A percentile compares a stretch with the other conserved stretches of the same genome.
These are phyloP conservation scores for Ustilago crameri DNA, from an alignment of 1,284 basidiomycete species.

Conservation along the genomic window DNA sequence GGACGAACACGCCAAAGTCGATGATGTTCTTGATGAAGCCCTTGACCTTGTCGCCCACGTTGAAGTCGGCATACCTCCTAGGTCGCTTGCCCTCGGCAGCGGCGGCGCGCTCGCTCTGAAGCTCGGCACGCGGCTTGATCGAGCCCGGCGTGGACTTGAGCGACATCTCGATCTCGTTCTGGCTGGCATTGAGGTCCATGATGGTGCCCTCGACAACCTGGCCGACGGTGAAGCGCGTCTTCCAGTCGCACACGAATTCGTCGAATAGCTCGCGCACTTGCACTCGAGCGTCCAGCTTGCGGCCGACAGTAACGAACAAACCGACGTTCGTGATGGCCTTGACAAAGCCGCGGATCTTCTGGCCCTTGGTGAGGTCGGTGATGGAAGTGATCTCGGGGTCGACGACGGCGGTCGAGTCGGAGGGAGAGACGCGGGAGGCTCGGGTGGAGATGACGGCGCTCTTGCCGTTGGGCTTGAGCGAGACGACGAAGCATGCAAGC, in stretches of 20 bases:
- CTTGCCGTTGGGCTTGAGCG: slow-evolving; percentile 71
- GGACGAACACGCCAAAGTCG: slow-evolving; percentile 90
- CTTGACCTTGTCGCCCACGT: slow-evolving; percentile 68
- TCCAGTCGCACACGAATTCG: slow-evolving; percentile 93
- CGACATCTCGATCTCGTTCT: slow-evolving; percentile 86
- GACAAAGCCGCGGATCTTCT: slow-evolving; percentile 82
- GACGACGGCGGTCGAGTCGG: slow-evolving; percentile 12
- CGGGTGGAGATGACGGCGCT: slow-evolving; percentile 36
- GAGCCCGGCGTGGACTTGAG: slow-evolving; percentile 72
- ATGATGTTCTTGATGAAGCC: slow-evolving; percentile 73
- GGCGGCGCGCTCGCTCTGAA: slow-evolving; percentile 18
- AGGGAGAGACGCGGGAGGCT: slow-evolving; percentile 28
- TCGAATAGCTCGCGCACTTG: slow-evolving; percentile 85
- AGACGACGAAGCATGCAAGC: slow-evolving; percentile 78
- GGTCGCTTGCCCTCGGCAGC: slow-evolving; percentile 24
- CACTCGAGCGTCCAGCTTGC: slow-evolving; percentile 84
- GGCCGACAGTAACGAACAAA: slow-evolving; percentile 87
- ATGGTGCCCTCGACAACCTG: slow-evolving; percentile 89
- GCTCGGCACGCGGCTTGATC: slow-evolving; percentile 70
- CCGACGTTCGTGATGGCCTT: slow-evolving; percentile 84
- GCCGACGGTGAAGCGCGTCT: slow-evolving; percentile 80
- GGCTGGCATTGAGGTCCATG: slow-evolving; percentile 75
- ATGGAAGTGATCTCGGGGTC: slow-evolving; percentile 70
- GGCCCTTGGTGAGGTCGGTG: slow-evolving; percentile 76
- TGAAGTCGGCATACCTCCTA: slow-evolving; percentile 52